Evolutionary conservation across 345 rosid genomes (phyloP), one percentile per base, ranked within the genome.

Genomic region (Cardiospermum halicacabum): DNA sequence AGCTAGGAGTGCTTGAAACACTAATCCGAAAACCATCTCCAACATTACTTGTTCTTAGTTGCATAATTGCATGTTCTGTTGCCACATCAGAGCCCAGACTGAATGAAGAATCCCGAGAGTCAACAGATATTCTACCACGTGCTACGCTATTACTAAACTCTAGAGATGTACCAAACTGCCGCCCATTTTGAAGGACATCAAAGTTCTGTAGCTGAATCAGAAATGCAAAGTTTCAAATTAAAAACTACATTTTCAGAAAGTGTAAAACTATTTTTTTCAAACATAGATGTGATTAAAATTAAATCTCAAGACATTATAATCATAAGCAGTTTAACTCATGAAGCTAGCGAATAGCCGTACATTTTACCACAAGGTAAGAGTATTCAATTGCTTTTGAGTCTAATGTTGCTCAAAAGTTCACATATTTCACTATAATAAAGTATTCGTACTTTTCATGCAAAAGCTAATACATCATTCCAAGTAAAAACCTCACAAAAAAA

Each of bases 1-100:
- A 84, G 73, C 98, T 90, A 60, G 96, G 97, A 60, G 94, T 80
- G 79, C 98, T 93, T 62, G 96, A 93, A 78, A 93, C 91, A 74
- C 97, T 93, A 60, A 91, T 71, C 59, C 98, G 85, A 61, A 88
- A 85, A 79, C 94, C 97, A 88, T 91, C 98, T 71, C 69, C 88
- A 77, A 70, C 71, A 75, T n/a, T n/a, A n/a, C 92, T 90, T 72
- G 85, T 68, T 83, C 96, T 88, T 79, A 84, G 59, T 73, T 85
- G 94, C 98, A 93, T 93, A 78, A 68, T 92, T 84, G 84, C 80
- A 69, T 81, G 85, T 74, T 89, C 97, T 64, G 89, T 77, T 48
- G 76, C 94, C 69, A 70, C 98, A 91, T 88, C 95, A 82, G 94
- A 80, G 81, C 86, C 76, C 15, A 68, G 65, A 72, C 65, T 57